A percentile compares a stretch with the other conserved stretches of the same genome.
Conservation (phyloP, 2,329 filamentous ascomycete species). For the Beauveria australis region DNA sequence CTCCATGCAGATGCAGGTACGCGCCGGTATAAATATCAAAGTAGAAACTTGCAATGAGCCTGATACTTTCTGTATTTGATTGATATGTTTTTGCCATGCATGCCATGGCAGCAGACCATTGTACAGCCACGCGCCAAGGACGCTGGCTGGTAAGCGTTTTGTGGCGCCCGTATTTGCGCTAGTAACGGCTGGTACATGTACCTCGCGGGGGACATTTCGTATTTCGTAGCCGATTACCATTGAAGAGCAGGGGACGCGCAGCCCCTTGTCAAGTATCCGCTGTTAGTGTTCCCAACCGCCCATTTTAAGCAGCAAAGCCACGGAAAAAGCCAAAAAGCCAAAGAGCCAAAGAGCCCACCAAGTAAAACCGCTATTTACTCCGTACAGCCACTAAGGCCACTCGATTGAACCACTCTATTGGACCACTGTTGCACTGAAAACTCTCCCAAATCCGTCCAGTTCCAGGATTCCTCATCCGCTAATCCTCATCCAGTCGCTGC, state of each 20-base stretch:
- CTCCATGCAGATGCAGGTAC: neutral
- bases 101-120: no score
- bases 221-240: no score
- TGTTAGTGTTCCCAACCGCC: neutral
- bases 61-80: no score
- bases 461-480: conserved; percentile 8
- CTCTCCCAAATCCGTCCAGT: neutral
- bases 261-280: neutral
- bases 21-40: no score
- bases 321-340: neutral
- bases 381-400: neutral
- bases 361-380: no score
- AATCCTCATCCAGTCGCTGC: neutral
- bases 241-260: neutral
- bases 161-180: neutral
- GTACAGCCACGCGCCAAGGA: neutral
- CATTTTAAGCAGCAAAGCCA: neutral
- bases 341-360: no score
- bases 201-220: neutral
- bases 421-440: neutral
- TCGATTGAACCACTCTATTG: no score
- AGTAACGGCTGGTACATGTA: neutral
- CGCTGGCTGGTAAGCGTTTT: neutral
- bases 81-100: no score
- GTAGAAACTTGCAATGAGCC: no score